Conservation (phyloP, 208 protist genomes). For the Leishmania tarentolae region DNA sequence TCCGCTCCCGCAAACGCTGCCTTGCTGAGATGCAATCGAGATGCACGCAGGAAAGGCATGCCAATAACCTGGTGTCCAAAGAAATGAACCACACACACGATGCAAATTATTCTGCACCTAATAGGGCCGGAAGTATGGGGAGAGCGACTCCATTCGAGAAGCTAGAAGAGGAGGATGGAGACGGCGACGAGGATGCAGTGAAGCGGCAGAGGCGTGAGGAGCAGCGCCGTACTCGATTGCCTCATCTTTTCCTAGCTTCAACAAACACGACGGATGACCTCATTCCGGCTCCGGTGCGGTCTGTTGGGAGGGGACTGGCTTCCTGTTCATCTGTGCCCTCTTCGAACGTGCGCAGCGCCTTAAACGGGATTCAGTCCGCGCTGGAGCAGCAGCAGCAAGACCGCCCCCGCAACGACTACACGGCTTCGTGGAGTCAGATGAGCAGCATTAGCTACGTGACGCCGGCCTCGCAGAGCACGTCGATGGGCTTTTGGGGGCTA, state of each 20-base stretch:
- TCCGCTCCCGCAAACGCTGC: constrained; percentile 67
- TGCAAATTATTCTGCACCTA: neutral
- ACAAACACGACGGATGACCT: constrained; percentile 19
- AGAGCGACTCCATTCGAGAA: neutral
- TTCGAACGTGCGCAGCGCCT: neutral
- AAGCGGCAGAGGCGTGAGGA: constrained; percentile 31
- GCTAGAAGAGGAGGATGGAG: neutral
- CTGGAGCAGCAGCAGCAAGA: neutral
- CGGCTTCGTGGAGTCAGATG: constrained; percentile 22
- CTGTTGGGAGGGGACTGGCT: neutral
- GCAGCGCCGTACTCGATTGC: constrained; percentile 4
- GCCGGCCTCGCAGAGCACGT: constrained; percentile 26
- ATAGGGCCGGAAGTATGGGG: too few relatives aligned
- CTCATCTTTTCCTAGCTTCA: constrained; percentile 10
- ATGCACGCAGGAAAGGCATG: constrained; percentile 10
- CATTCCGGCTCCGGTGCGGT: constrained; percentile 17
- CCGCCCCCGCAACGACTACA: neutral
- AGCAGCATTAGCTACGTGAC: constrained; percentile 34
- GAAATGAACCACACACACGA: neutral
- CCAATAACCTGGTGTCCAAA: neutral
- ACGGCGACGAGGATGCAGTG: neutral
- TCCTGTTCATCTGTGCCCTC: neutral
- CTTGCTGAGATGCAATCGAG: constrained; percentile 60
- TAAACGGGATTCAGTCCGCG: neutral
- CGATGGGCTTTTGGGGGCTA: constrained; percentile 8